Percentiles rank a stretch among this genome's conserved stretches.
These are phyloP conservation scores for Salpingoeca rosetta DNA, from an alignment of 78 protist genomes.

Conservation along the genomic window DNA sequence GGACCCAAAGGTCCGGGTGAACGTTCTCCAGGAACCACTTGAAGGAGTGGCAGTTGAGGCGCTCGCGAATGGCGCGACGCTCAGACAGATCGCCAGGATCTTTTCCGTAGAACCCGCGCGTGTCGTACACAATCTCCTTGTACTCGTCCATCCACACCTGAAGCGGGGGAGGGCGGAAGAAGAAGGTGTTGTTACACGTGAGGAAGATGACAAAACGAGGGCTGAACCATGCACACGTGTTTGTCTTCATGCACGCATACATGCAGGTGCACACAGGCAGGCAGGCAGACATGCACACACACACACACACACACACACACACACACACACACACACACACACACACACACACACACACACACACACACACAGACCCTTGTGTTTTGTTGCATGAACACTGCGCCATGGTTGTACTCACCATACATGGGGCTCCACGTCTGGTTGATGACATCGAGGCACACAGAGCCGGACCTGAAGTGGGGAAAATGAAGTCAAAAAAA, in stretches of 20 bases:
- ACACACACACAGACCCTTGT: neutral
- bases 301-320: neutral
- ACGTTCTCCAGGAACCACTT: neutral
- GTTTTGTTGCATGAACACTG: neutral
- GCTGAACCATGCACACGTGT: no score
- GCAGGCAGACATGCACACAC: neutral
- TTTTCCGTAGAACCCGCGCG: neutral
- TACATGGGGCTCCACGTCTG: constrained; percentile 97
- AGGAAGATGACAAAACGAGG: no score
- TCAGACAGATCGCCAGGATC: neutral
- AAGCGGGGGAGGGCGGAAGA: no score
- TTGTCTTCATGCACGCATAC: no score
- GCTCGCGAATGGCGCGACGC: neutral
- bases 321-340: neutral
- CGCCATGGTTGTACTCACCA: constrained; percentile 31
- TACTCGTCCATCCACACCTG: constrained; percentile 2
- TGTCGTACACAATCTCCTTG: neutral
- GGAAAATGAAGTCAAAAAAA: no score
- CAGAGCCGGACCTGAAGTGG: constrained; percentile 81
- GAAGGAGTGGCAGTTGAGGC: neutral
- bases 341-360: no score
- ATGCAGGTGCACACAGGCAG: neutral
- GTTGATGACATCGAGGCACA: constrained; percentile 93
- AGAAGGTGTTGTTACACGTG: no score
- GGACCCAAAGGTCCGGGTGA: neutral